phyloP scores from a whole-genome alignment of 176 grass and related monocot genomes.

The Chrysopogon serrulatus region DNA sequence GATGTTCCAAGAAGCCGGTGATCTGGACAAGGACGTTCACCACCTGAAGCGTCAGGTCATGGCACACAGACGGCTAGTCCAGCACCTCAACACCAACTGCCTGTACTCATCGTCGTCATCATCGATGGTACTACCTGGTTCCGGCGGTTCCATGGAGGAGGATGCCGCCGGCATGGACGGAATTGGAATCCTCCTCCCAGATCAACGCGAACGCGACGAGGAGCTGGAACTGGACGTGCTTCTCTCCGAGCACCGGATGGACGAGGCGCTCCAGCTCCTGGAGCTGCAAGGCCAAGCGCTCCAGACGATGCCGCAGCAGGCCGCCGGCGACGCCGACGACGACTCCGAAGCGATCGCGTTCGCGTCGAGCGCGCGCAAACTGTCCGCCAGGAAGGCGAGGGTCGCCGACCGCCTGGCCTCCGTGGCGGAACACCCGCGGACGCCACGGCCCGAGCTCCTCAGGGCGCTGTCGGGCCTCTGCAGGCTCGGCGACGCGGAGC shows the following conservation, averaged over 20 bases:
- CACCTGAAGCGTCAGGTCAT: constrained; percentile 37
- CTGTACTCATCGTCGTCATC: constrained; percentile 20
- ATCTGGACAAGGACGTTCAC: constrained; percentile 27
- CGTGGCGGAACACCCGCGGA: constrained; percentile 32
- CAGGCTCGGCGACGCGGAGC: constrained; percentile 34
- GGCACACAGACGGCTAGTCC: constrained; percentile 29
- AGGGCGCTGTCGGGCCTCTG: constrained; percentile 37
- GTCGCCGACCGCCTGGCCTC: constrained; percentile 26
- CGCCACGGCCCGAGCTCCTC: constrained; percentile 32
- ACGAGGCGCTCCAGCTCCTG: constrained; percentile 33
- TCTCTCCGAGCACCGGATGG: constrained; percentile 40
- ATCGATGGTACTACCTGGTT: background rate
- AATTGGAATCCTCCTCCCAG: background rate
- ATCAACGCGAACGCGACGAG: background rate
- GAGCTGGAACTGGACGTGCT: constrained; percentile 28
- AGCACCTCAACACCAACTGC: constrained; percentile 22
- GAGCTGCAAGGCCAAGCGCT: background rate
- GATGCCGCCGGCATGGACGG: background rate
- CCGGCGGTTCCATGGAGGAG: too few relatives aligned
- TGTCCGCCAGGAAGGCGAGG: background rate
- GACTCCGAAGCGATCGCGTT: background rate
- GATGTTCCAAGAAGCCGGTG: constrained; percentile 38
- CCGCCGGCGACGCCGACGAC: background rate
- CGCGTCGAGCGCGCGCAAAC: background rate
- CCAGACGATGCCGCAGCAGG: background rate